Evolutionary conservation across 2,329 filamentous ascomycete genomes (phyloP).

Genomic region (Tolypocladium inflatum): DNA sequence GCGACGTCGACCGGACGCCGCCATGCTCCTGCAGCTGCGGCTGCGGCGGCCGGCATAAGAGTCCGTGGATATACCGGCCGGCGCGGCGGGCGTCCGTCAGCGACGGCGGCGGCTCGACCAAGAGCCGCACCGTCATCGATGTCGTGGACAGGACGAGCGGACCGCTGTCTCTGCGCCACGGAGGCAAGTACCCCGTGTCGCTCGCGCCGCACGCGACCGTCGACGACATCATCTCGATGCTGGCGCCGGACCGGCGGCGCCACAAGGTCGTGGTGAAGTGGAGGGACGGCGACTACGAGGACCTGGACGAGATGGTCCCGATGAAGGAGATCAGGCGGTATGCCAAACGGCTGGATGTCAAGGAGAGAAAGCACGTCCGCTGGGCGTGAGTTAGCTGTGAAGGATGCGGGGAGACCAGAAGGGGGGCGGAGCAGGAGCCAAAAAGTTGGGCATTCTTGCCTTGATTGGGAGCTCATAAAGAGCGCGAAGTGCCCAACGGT

Average conservation of each 20-base stretch:
- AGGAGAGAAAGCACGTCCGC: constrained; percentile 12
- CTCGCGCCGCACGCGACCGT: constrained; percentile 8
- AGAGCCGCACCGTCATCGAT: constrained; percentile 5
- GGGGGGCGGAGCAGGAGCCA: neutral
- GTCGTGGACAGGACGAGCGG: constrained; percentile 12
- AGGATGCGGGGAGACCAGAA: neutral
- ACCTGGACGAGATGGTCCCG: constrained; percentile 10
- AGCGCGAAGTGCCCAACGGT: neutral
- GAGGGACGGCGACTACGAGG: constrained; percentile 13
- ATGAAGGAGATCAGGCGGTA: constrained; percentile 11
- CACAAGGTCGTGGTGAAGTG: constrained; percentile 18
- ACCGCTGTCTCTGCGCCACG: constrained; percentile 6
- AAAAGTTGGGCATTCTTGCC: neutral
- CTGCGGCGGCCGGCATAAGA: neutral
- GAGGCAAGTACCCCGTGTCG: constrained; percentile 10
- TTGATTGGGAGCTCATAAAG: neutral
- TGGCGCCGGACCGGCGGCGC: constrained; percentile 12
- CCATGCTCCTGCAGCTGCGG: neutral
- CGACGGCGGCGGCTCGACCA: neutral
- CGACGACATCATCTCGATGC: constrained; percentile 10
- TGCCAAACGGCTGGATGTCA: constrained; percentile 13
- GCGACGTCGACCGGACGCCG: neutral
- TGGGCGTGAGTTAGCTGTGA: constrained; percentile 5
- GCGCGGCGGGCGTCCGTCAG: neutral
- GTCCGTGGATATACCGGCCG: neutral